These are phyloP conservation scores for Tricholoma hemisulphureum DNA, from an alignment of 768 basidiomycete genomes.

Conservation along the genomic window DNA sequence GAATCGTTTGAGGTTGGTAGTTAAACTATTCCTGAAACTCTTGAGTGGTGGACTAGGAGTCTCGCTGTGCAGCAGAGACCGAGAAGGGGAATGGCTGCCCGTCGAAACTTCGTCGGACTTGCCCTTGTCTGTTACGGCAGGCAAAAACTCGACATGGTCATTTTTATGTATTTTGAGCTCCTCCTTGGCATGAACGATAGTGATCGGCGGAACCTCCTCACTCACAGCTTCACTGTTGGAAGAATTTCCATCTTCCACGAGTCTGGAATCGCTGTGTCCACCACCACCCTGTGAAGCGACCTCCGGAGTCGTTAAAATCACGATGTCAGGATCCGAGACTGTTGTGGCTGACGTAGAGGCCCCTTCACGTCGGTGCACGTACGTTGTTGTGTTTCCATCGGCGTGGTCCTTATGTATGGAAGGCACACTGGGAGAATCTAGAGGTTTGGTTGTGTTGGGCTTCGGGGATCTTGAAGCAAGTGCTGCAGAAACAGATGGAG, in stretches of 20 bases:
- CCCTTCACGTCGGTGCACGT: constrained; percentile 55
- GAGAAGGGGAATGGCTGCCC: constrained; percentile 10
- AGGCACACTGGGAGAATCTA: constrained; percentile 7
- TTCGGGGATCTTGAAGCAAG: constrained; percentile 30
- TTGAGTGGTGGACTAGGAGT: constrained; percentile 51
- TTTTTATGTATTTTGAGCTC: neutral
- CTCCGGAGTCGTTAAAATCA: constrained; percentile 8
- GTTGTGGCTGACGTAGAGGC: constrained; percentile 39
- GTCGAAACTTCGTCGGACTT: constrained; percentile 15
- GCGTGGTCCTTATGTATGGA: neutral
- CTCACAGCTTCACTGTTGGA: neutral
- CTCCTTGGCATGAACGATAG: constrained; percentile 27
- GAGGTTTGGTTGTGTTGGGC: constrained; percentile 1
- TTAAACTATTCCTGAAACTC: constrained; percentile 47
- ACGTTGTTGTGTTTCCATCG: constrained; percentile 11
- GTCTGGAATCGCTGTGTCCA: constrained; percentile 6
- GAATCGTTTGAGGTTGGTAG: constrained; percentile 46
- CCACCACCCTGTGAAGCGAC: neutral
- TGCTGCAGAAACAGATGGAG: constrained; percentile 50
- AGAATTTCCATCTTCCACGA: constrained; percentile 3
- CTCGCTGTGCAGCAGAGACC: constrained; percentile 12
- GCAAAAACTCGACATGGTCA: constrained; percentile 11
- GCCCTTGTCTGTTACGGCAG: constrained; percentile 13
- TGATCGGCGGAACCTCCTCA: constrained; percentile 34
- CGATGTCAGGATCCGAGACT: constrained; percentile 8